A percentile compares a stretch with the other conserved stretches of the same genome.
Conservation (phyloP, 768 basidiomycete genomes). For the Paxillus rubicundulus region DNA sequence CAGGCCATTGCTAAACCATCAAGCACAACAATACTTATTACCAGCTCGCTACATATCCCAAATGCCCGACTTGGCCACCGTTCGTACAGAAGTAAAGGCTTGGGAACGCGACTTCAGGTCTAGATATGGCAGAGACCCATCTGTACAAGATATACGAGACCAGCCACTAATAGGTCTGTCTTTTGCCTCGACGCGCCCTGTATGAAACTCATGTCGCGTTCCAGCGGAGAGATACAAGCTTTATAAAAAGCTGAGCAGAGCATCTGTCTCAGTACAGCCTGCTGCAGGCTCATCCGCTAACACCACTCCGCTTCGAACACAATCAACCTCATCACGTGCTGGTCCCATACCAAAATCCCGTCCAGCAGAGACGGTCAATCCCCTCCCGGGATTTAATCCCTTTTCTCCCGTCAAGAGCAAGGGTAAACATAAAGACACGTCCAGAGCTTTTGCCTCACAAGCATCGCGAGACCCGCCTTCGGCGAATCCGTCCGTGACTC, state of each 20-base stretch:
- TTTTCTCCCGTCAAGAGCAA: conserved; percentile 77
- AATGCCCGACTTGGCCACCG: conserved; percentile 25
- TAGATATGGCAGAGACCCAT: conserved; percentile 54
- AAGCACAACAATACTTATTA: background rate
- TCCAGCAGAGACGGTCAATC: conserved; percentile 47
- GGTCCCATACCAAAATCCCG: conserved; percentile 48
- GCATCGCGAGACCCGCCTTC: conserved; percentile 9
- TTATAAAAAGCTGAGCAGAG: conserved; percentile 74
- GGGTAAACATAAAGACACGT: conserved; percentile 38
- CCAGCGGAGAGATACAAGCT: conserved; percentile 77
- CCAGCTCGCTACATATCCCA: background rate
- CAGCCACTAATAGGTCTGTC: conserved; percentile 60
- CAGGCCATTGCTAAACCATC: too few relatives aligned
- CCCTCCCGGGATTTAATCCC: conserved; percentile 64
- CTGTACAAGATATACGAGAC: conserved; percentile 68
- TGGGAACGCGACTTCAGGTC: conserved; percentile 74
- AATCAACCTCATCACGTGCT: conserved; percentile 22
- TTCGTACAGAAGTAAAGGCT: conserved; percentile 69
- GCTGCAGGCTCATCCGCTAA: conserved; percentile 26
- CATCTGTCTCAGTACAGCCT: conserved; percentile 36
- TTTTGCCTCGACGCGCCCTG: conserved; percentile 1
- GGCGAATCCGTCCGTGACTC: conserved; percentile 48
- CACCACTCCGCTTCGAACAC: conserved; percentile 33
- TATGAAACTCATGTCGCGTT: conserved; percentile 14
- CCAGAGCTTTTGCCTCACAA: conserved; percentile 19